Evolutionary conservation across 768 basidiomycete genomes (phyloP), one percentile per base, ranked within the genome.

Genomic region (Podaxis carcinomalis): DNA sequence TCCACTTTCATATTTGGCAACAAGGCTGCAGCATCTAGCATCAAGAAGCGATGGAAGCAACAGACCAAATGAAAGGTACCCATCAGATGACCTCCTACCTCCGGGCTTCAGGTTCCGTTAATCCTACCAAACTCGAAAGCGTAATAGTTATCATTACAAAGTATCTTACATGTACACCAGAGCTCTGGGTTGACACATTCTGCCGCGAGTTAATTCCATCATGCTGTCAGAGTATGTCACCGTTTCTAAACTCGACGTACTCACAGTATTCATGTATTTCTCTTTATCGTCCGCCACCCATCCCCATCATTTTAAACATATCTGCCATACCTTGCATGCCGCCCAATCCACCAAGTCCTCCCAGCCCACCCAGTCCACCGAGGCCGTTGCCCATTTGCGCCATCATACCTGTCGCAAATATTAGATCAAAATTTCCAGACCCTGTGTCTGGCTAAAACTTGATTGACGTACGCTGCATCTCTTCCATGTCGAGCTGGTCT

Each of bases 401-500:
- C 91, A 95, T 95, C 89, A 93, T 92, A 57, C 88, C 90, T 93
- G 66, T 60, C 28, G n/a, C 21, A 27, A 25, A 27, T 32, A 51
- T 61, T 37, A 66, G 51, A 54, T 51, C 50, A 54, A 55, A 42
- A 32, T 23, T 36, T 4, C 36, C 7, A 27, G 16, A 44, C 19
- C 19, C 42, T 44, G 42, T 40, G 5, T 5, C 21, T 23, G 19
- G 19, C 4, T 16, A 62, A 36, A 11, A 44, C 5, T n/a, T 13
- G 28, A 42, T 60, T 16, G 16, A 74, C 83, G 64, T 74, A 89
- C 93, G 83, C 75, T 94, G 92, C 92, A 95, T 93, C 72, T 96
- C 93, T 62, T 92, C 90, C 90, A 96, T 91, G 69, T 95, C 93
- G 56, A 88, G 78, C 69, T 93, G 87, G 68, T 95, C 95, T 10